Conservation (phyloP, 768 basidiomycete species). For the Suillus plorans region DNA sequence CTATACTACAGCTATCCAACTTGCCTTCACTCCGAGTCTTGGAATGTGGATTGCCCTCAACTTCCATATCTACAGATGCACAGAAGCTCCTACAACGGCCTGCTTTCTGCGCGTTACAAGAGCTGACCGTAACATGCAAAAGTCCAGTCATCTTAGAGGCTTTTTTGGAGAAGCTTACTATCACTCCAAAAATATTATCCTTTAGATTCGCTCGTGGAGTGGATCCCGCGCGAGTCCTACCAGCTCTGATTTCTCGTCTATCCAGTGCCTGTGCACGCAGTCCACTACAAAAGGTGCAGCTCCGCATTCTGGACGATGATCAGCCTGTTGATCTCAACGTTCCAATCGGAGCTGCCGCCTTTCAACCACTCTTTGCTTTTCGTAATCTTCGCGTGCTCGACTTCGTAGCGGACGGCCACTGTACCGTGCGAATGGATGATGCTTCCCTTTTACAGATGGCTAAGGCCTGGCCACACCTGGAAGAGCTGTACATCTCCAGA, state of each 20-base stretch:
- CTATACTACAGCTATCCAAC: neutral
- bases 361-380: neutral
- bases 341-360: neutral
- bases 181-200: neutral
- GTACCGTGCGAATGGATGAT: neutral
- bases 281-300: neutral
- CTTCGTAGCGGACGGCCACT: neutral
- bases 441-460: neutral
- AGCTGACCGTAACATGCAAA: neutral
- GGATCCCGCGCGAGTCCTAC: neutral
- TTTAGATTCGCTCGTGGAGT: neutral
- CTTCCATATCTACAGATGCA: neutral
- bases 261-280: neutral
- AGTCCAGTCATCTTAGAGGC: neutral
- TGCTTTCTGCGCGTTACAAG: neutral
- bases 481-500: neutral
- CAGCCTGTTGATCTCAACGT: too few relatives aligned
- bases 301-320: too few relatives aligned
- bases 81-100: neutral
- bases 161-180: neutral
- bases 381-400: neutral
- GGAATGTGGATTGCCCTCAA: neutral
- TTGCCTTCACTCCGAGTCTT: neutral
- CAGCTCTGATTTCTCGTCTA: neutral
- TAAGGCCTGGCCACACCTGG: neutral